Percentiles rank a stretch among this genome's conserved stretches.
Conservation (phyloP, 352 stramenopile species). For the Globisporangium sylvaticum region DNA sequence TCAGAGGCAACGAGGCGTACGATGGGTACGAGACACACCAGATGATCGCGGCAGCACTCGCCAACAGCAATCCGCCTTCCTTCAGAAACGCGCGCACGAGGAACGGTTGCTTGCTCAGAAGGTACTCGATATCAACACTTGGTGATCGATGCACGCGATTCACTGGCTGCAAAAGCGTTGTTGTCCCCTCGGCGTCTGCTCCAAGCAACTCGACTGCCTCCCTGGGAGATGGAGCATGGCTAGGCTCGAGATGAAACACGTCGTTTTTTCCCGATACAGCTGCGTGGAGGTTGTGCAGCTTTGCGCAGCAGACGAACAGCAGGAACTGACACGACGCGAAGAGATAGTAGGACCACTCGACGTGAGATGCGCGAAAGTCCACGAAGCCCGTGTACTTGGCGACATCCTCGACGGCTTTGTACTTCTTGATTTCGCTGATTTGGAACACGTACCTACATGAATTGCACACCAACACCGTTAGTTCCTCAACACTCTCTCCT, state of each 20-base stretch:
- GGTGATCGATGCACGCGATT: slow-evolving; percentile 20
- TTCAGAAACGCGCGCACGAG: slow-evolving; percentile 57
- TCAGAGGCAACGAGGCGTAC: slow-evolving; percentile 62
- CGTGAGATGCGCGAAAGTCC: slow-evolving; percentile 38
- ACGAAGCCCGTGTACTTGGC: slow-evolving; percentile 58
- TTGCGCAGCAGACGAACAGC: slow-evolving; percentile 55
- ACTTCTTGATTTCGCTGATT: slow-evolving; percentile 34
- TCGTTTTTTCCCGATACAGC: slow-evolving; percentile 16
- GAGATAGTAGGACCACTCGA: slow-evolving; percentile 67
- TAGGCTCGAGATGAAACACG: slow-evolving; percentile 6
- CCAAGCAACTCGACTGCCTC: slow-evolving; percentile 13
- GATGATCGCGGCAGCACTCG: slow-evolving; percentile 57
- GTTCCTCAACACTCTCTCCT: neutral
- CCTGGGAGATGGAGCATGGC: neutral
- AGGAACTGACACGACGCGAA: slow-evolving; percentile 54
- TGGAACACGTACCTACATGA: slow-evolving; percentile 47
- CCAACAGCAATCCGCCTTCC: slow-evolving; percentile 63
- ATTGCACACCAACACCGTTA: neutral
- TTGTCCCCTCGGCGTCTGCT: neutral
- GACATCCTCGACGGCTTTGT: slow-evolving; percentile 27
- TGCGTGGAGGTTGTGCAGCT: slow-evolving; percentile 66
- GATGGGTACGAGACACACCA: slow-evolving; percentile 85
- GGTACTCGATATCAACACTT: slow-evolving; percentile 38
- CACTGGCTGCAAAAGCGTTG: slow-evolving; percentile 13
- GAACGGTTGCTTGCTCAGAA: slow-evolving; percentile 65